Evolutionary conservation across 805 yeast species (phyloP), one percentile per base, ranked within the genome.

Genomic region (Blastobotrys terrestris): DNA sequence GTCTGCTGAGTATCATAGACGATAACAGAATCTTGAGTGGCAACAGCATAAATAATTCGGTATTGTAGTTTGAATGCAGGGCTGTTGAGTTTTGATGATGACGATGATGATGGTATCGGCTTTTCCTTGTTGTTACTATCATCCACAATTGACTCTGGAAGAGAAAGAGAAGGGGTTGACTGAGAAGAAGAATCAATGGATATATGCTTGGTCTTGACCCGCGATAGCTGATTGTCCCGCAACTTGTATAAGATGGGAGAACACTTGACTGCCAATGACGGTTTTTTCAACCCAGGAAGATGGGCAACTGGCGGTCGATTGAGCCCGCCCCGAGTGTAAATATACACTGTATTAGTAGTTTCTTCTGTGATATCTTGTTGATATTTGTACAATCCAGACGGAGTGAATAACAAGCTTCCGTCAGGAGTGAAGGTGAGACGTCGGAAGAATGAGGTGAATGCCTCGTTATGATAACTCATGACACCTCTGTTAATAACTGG

Each of bases 361-460:
- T 75, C 78, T n/a, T 74, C 77, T 15, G 63, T 62, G 20, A 46
- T 19, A 15, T 50, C 49, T 16, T 52, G 31, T 26, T 54, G 62
- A 42, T 61, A 63, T 62, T 77, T 77, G 67, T 78, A 71, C 56
- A 81, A 69, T 53, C 97, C 95, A 50, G 95, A 73, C 42, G 94
- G 95, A 0, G 95, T 80, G 26, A 92, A 69, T 31, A 94, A 70
- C 40, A 94, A 66, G 52, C 77, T 74, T 0, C 99, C 99, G 67
- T 95, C 97, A 0, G 96, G 96, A 0, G 97, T 85, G 63, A 92
- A 89, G 1, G 84, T 69, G 52, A 92, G 74, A 55, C 98, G 72
- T 56, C 99, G 75, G 72, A 94, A 94, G 64, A 94, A 94, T 0
- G 97, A 86, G 52, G 89, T 89, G 35, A 92, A 75, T 0, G 95